Evolutionary conservation across 768 basidiomycete genomes (phyloP).

Genomic region (Lactarius deliciosus): DNA sequence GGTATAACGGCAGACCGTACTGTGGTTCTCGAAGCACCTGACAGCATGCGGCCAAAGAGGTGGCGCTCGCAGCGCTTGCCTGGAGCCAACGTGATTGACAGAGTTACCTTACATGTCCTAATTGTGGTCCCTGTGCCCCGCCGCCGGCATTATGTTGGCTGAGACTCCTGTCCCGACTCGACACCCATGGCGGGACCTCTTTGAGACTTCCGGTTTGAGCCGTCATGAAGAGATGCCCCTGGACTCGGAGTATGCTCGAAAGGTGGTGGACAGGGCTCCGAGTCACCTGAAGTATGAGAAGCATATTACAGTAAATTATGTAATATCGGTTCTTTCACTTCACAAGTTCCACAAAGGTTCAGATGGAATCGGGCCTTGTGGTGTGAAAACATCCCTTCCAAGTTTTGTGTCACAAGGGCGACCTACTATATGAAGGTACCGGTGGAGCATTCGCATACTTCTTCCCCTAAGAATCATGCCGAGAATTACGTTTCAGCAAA

Average conservation of each 20-base stretch:
- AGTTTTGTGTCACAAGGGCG: background rate
- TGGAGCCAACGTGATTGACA: background rate
- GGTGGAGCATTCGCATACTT: background rate
- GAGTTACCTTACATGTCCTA: background rate
- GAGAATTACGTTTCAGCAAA: background rate
- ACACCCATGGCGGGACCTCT: background rate
- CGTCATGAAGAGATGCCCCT: no score
- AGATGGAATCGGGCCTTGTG: no score
- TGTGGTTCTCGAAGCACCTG: background rate
- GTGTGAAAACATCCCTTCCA: no score
- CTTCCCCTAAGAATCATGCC: background rate
- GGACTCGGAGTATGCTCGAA: background rate
- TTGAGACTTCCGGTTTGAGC: background rate
- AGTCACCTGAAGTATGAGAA: no score
- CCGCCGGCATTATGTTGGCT: background rate
- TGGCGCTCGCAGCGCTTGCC: background rate
- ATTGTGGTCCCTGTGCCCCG: background rate
- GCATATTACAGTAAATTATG: background rate
- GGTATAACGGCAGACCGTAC: background rate
- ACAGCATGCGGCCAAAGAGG: background rate
- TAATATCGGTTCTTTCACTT: no score
- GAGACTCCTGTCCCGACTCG: background rate
- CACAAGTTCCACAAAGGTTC: no score
- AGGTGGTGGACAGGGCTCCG: background rate
- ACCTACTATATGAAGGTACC: background rate